Evolutionary conservation across 371 early-diverging fungal species (phyloP).

Genomic region (Actinomucor elegans): DNA sequence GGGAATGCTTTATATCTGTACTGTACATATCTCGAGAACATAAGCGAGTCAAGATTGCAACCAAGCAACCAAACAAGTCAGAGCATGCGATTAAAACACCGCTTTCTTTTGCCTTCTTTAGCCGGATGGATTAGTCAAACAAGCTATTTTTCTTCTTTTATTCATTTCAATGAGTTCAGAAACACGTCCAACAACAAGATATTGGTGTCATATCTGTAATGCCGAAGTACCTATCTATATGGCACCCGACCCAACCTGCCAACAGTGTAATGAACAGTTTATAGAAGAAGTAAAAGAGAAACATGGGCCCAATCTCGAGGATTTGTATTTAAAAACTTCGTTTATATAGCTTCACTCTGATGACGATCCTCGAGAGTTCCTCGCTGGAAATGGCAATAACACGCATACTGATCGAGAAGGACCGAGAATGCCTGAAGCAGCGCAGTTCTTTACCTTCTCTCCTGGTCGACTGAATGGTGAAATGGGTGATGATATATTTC

Average conservation of each 20-base stretch:
- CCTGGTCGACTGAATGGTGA: slow-evolving; percentile 17
- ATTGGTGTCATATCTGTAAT: slow-evolving; percentile 48
- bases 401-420: neutral
- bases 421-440: slow-evolving; percentile 3
- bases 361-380: slow-evolving; percentile 48
- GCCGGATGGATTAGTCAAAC: too few species aligned
- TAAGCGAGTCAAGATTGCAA: slow-evolving; percentile 3
- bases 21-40: neutral
- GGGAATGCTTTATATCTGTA: neutral
- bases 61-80: too few species aligned
- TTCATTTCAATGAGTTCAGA: slow-evolving; percentile 15
- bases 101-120: slow-evolving; percentile 6
- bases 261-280: slow-evolving; percentile 63
- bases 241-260: slow-evolving; percentile 64
- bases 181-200: slow-evolving; percentile 27
- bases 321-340: neutral
- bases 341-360: slow-evolving; percentile 35
- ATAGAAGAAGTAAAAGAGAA: slow-evolving; percentile 57
- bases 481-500: slow-evolving; percentile 28
- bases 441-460: slow-evolving; percentile 16
- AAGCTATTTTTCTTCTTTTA: neutral
- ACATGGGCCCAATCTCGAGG: neutral
- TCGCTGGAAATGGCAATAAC: slow-evolving; percentile 13
- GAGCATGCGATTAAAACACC: too few species aligned
- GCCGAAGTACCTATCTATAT: slow-evolving; percentile 44